Conservation (phyloP, 352 stramenopile species). For the Globisporangium cederbergense region DNA sequence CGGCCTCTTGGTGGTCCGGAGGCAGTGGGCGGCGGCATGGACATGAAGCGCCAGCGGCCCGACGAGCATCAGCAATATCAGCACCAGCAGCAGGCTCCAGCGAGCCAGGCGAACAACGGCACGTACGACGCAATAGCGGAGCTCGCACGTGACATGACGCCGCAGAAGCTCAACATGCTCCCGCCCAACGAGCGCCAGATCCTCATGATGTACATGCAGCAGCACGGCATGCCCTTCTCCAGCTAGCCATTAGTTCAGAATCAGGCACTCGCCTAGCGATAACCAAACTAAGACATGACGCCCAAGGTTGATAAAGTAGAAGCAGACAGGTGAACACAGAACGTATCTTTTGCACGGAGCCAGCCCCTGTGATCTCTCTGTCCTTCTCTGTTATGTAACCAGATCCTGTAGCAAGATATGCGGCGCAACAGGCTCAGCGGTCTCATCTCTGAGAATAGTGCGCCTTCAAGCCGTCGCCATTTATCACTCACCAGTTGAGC, state of each 20-base stretch:
- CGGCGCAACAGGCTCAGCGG: background rate
- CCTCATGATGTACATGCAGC: conserved; percentile 77
- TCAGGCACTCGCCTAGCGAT: background rate
- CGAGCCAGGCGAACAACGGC: conserved; percentile 17
- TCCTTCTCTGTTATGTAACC: background rate
- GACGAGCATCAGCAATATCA: conserved; percentile 17
- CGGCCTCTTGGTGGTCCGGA: conserved; percentile 7
- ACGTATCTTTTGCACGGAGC: background rate
- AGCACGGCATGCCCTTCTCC: conserved; percentile 62
- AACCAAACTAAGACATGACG: background rate
- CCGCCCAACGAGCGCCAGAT: conserved; percentile 77
- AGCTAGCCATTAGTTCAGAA: conserved; percentile 5
- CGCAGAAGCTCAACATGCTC: conserved; percentile 77
- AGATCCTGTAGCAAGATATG: background rate
- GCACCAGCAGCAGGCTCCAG: background rate
- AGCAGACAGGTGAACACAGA: background rate
- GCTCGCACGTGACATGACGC: conserved; percentile 76
- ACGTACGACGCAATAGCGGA: conserved; percentile 64
- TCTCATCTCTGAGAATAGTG: conserved; percentile 10
- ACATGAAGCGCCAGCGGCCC: conserved; percentile 6
- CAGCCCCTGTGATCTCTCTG: background rate
- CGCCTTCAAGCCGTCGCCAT: conserved; percentile 1
- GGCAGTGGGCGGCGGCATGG: background rate
- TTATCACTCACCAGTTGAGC: background rate
- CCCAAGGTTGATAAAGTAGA: conserved; percentile 5